Conservation (phyloP, 345 rosid genomes). For the Aethionema arabicum region DNA sequence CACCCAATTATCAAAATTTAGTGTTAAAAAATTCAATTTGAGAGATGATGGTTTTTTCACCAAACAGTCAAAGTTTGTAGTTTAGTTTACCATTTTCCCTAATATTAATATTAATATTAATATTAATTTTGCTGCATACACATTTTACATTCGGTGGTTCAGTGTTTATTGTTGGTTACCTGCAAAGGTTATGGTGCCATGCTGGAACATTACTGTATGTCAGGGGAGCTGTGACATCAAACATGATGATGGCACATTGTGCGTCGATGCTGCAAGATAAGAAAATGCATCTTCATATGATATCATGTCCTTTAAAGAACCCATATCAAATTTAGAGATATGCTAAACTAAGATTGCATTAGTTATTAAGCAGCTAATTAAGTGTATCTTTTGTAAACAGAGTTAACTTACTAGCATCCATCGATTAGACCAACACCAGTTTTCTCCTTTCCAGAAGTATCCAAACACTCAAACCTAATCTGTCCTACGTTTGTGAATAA, state of each 20-base stretch:
- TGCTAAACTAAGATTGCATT: neutral
- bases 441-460: slow-evolving; percentile 95
- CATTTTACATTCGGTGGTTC: neutral
- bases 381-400: neutral
- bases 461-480: slow-evolving; percentile 94
- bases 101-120: no score
- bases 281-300: neutral
- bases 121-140: neutral
- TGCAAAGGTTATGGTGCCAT: slow-evolving; percentile 94
- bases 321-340: neutral
- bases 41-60: no score
- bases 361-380: neutral
- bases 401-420: slow-evolving; percentile 80
- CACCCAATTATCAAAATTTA: no score
- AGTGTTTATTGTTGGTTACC: slow-evolving; percentile 34
- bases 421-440: slow-evolving; percentile 93
- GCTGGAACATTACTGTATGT: slow-evolving; percentile 99
- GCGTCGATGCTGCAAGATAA: slow-evolving; percentile 80
- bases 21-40: no score
- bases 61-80: no score
- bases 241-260: slow-evolving; percentile 96
- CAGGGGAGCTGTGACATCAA: slow-evolving; percentile 92
- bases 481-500: slow-evolving; percentile 91
- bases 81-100: no score
- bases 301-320: neutral